These are phyloP conservation scores for Cairneyella variabilis DNA, from an alignment of 495 filamentous ascomycete species.

Conservation along the genomic window DNA sequence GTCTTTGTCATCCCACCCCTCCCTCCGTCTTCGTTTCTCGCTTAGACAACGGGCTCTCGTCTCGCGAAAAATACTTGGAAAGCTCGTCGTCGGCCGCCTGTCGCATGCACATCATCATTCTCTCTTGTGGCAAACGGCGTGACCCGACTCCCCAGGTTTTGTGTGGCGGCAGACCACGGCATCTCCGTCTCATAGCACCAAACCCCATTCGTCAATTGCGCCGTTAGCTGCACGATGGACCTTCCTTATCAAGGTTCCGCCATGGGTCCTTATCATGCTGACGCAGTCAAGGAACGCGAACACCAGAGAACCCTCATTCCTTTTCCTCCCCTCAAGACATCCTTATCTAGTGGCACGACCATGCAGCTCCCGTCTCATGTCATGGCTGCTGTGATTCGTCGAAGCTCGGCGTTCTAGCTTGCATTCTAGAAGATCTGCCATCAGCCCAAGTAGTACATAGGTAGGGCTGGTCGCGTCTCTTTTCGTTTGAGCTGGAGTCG, in stretches of 20 bases:
- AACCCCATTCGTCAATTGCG: not conserved
- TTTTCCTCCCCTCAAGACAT: no score
- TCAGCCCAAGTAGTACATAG: slow-evolving; percentile 2
- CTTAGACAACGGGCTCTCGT: no score
- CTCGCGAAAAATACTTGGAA: no score
- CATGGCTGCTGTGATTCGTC: not conserved
- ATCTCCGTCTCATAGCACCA: not conserved
- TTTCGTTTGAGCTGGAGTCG: not conserved
- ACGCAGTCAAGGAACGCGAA: not conserved
- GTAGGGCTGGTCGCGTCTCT: not conserved
- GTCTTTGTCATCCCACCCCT: no score
- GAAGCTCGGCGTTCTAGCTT: not conserved
- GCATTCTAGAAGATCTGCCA: slow-evolving; percentile 1
- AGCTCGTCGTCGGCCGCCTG: no score
- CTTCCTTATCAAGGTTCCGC: not conserved
- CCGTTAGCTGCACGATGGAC: not conserved
- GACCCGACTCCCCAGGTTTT: not conserved
- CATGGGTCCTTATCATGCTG: no score
- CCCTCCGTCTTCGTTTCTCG: no score
- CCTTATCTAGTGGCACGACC: not conserved
- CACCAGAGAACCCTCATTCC: not conserved
- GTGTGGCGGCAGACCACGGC: not conserved
- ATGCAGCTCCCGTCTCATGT: not conserved
- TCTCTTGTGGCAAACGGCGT: not conserved
- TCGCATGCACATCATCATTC: no score